Conservation (phyloP, 2,329 filamentous ascomycete species). For the Pestalotiopsis sp. region DNA sequence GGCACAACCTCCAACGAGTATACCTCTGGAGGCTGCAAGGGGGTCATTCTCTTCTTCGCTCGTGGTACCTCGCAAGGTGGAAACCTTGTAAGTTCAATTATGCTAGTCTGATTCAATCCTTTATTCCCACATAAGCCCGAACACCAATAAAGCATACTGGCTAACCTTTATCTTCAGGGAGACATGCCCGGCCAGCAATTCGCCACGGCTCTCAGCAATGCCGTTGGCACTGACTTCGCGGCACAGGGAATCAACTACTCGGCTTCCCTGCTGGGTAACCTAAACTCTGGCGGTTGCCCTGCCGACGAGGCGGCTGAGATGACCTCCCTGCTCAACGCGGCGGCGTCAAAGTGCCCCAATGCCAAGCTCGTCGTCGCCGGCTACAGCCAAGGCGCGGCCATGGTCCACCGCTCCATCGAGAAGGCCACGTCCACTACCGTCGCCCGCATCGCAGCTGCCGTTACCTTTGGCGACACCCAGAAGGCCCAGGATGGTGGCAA, state of each 20-base stretch:
- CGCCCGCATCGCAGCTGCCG: constrained; percentile 27
- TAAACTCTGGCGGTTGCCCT: constrained; percentile 29
- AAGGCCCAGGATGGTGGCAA: constrained; percentile 29
- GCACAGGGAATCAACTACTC: constrained; percentile 26
- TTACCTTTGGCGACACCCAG: constrained; percentile 35
- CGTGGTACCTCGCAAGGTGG: constrained; percentile 41
- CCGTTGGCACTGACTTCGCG: constrained; percentile 17
- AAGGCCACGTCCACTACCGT: constrained; percentile 32
- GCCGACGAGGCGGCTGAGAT: constrained; percentile 28
- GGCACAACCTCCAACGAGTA: constrained; percentile 35
- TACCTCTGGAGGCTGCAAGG: constrained; percentile 34
- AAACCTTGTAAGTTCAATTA: constrained; percentile 36
- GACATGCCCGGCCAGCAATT: constrained; percentile 28
- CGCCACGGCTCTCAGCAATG: constrained; percentile 25
- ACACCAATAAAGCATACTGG: background rate
- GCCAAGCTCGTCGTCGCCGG: constrained; percentile 37
- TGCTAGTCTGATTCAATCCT: background rate
- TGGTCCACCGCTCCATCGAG: constrained; percentile 34
- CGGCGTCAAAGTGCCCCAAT: constrained; percentile 32
- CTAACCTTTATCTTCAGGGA: constrained; percentile 19
- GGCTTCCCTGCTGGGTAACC: constrained; percentile 31
- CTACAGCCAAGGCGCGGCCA: constrained; percentile 32
- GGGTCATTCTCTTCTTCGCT: constrained; percentile 42
- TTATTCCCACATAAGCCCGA: too few relatives aligned
- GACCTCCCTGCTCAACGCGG: constrained; percentile 29